Percentiles rank a stretch among this genome's conserved stretches.
phyloP scores from a whole-genome alignment of 192 early-diverging fungal genomes.

The Gigaspora rosea region DNA sequence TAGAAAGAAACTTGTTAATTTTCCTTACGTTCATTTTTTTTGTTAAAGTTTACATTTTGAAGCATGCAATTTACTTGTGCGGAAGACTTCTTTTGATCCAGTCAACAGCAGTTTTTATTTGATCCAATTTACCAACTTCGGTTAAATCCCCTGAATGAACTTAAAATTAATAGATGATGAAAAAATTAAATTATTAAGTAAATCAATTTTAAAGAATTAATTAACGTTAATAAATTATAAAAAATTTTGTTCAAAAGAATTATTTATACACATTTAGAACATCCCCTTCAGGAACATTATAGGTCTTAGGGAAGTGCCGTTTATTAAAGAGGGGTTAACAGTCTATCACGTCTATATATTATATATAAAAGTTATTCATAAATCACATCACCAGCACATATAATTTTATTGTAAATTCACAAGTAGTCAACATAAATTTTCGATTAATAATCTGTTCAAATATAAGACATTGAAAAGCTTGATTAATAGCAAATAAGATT shows the following conservation, averaged over 20 bases:
- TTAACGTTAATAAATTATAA: too few relatives aligned
- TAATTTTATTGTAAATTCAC: too few relatives aligned
- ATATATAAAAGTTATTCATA: too few relatives aligned
- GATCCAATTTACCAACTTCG: conserved; percentile 33
- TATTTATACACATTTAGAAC: conserved; percentile 30
- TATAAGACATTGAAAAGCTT: too few relatives aligned
- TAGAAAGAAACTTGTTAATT: not conserved
- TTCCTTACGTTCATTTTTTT: not conserved
- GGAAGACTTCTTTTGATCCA: conserved; percentile 38
- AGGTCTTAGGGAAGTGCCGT: conserved; percentile 30
- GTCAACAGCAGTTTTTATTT: conserved; percentile 29
- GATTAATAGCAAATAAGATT: too few relatives aligned
- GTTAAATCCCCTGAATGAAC: conserved; percentile 41
- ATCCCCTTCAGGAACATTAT: conserved; percentile 35
- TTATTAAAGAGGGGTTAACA: too few relatives aligned
- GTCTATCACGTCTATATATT: too few relatives aligned
- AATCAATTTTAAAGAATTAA: not conserved
- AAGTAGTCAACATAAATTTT: too few relatives aligned
- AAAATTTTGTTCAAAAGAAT: not conserved
- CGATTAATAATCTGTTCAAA: too few relatives aligned
- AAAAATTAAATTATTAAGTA: too few relatives aligned
- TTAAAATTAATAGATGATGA: not conserved
- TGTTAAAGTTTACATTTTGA: not conserved
- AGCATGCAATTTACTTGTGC: conserved; percentile 17
- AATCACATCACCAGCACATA: too few relatives aligned